phyloP scores from a whole-genome alignment of 2,329 filamentous ascomycete genomes.

The Venturia pyrina region DNA sequence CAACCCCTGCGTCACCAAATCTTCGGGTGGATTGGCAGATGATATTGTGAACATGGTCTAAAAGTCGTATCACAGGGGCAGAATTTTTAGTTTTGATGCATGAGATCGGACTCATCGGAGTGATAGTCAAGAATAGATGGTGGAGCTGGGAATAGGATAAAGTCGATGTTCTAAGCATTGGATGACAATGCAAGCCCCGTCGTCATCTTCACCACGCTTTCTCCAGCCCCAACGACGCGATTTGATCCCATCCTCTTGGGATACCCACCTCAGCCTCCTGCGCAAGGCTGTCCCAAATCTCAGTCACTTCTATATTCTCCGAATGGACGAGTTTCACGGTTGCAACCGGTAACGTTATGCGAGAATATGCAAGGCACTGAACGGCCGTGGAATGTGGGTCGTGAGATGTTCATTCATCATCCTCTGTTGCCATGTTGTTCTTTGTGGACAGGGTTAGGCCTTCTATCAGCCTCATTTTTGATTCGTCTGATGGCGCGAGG shows the following conservation, averaged over 20 bases:
- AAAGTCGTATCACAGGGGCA: too few species aligned
- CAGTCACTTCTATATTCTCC: neutral
- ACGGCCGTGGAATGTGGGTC: neutral
- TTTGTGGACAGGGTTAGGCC: neutral
- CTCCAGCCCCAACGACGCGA: neutral
- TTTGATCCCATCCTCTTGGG: neutral
- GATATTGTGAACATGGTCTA: too few species aligned
- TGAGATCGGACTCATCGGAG: too few species aligned
- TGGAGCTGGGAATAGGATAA: neutral
- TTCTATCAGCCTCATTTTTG: conserved; percentile 2
- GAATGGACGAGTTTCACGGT: neutral
- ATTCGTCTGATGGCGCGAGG: neutral
- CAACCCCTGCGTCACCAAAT: too few species aligned
- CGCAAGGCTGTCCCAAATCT: neutral
- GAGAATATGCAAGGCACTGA: conserved; percentile 1
- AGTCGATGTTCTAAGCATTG: neutral
- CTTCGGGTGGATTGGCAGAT: too few species aligned
- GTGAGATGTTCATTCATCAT: neutral
- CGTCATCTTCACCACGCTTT: neutral
- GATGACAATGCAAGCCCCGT: neutral
- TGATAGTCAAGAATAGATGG: too few species aligned
- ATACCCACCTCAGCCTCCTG: neutral
- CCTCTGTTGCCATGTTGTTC: neutral
- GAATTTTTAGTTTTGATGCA: too few species aligned
- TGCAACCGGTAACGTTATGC: neutral